Conservation (phyloP, 148 eudicot genomes). For the Bassia scoparia region DNA sequence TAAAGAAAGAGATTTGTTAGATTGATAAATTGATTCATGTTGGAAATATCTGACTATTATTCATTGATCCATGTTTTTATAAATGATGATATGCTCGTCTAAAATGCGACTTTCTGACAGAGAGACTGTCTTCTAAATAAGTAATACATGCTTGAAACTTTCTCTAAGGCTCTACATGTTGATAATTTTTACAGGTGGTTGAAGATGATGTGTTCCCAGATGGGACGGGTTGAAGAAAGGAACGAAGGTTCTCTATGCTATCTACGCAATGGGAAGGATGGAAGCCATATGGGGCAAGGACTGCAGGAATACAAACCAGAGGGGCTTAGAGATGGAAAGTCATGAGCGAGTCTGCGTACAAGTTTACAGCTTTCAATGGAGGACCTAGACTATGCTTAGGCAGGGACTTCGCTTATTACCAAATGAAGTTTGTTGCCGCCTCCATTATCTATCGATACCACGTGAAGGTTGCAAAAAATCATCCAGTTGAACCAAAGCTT, state of each 20-base stretch:
- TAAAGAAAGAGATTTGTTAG: too few species aligned
- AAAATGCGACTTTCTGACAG: too few species aligned
- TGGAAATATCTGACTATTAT: too few species aligned
- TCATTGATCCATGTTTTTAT: too few species aligned
- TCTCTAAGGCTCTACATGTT: too few species aligned
- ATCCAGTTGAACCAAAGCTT: constrained; percentile 72
- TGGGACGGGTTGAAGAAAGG: constrained; percentile 78
- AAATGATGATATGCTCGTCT: too few species aligned
- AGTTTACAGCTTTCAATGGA: constrained; percentile 90
- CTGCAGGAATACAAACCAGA: constrained; percentile 86
- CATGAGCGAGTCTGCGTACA: constrained; percentile 91
- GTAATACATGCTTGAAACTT: too few species aligned
- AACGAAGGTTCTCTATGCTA: constrained; percentile 82
- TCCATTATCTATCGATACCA: constrained; percentile 65
- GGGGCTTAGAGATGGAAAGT: constrained; percentile 75
- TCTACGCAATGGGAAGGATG: constrained; percentile 96
- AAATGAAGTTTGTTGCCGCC: constrained; percentile 90
- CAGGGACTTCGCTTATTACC: constrained; percentile 93
- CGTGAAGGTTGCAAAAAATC: constrained; percentile 56
- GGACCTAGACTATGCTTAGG: constrained; percentile 95
- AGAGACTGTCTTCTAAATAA: too few species aligned
- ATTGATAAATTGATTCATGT: too few species aligned
- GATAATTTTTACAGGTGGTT: constrained; percentile 44
- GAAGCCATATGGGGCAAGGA: constrained; percentile 93
- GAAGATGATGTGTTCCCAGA: constrained; percentile 90